A percentile compares a stretch with the other conserved stretches of the same genome.
Conservation (phyloP, 305 asterid species). For the Vinca major region DNA sequence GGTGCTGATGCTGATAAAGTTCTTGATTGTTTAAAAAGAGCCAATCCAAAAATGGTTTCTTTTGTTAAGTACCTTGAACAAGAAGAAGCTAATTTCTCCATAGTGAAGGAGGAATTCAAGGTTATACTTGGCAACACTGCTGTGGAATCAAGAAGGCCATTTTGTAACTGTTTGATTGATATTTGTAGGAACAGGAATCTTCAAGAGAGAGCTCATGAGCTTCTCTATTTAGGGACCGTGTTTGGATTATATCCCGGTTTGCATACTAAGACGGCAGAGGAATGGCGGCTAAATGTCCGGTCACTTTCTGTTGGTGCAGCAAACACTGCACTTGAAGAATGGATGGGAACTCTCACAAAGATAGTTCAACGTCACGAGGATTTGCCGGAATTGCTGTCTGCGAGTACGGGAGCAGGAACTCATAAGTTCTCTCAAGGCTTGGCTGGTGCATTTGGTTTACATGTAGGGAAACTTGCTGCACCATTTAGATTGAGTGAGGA, state of each 20-base stretch:
- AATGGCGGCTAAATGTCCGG: constrained; percentile 76
- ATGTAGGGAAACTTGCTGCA: constrained; percentile 54
- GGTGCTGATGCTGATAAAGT: constrained; percentile 61
- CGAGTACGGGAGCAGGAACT: constrained; percentile 76
- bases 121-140: constrained; percentile 43
- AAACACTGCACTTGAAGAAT: constrained; percentile 78
- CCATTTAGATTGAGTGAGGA: constrained; percentile 65
- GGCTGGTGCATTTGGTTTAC: constrained; percentile 63
- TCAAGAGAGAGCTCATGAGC: constrained; percentile 66
- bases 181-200: constrained; percentile 49
- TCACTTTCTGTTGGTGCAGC: constrained; percentile 90
- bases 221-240: constrained; percentile 57
- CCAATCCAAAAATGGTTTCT: constrained; percentile 41
- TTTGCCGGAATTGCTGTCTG: constrained; percentile 65
- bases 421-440: constrained; percentile 76
- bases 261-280: constrained; percentile 72
- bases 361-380: constrained; percentile 48
- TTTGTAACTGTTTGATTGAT: constrained; percentile 84
- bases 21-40: constrained; percentile 46
- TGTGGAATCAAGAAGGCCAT: constrained; percentile 67
- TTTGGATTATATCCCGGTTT: constrained; percentile 79
- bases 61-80: constrained; percentile 39
- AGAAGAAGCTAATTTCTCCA: constrained; percentile 28
- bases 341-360: constrained; percentile 61
- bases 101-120: constrained; percentile 55